Evolutionary conservation across 768 basidiomycete species (phyloP).

Genomic region (Boletus subcaerulescens): DNA sequence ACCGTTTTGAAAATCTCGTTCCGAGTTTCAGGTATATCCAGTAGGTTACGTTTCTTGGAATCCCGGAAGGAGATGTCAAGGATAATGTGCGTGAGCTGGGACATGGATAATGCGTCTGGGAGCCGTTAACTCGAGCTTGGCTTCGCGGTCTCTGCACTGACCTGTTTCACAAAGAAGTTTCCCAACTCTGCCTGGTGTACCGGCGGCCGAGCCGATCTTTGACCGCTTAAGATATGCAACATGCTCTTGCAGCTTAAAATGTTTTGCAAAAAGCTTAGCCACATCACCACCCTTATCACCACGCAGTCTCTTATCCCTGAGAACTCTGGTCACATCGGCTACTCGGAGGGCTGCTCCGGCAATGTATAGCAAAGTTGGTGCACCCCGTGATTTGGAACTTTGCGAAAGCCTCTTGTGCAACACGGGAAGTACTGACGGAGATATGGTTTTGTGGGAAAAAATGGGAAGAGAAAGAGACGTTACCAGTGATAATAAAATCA

Average conservation of each 20-base stretch:
- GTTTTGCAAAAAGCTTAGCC: slow-evolving; percentile 93
- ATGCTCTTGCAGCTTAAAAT: slow-evolving; percentile 89
- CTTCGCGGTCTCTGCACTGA: slow-evolving; percentile 28
- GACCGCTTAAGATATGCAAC: slow-evolving; percentile 78
- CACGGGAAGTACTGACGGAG: slow-evolving; percentile 54
- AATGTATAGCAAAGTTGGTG: slow-evolving; percentile 83
- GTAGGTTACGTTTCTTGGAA: slow-evolving; percentile 66
- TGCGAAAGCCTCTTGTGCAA: slow-evolving; percentile 72
- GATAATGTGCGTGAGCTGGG: slow-evolving; percentile 80
- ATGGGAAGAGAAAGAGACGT: slow-evolving; percentile 11
- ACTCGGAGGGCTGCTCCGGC: slow-evolving; percentile 89
- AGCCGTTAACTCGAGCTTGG: slow-evolving; percentile 6
- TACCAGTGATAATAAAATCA: slow-evolving; percentile 77
- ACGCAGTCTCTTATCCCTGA: slow-evolving; percentile 65
- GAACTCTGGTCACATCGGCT: slow-evolving; percentile 76
- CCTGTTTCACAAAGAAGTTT: slow-evolving; percentile 77
- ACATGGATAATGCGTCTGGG: slow-evolving; percentile 66
- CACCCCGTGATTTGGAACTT: slow-evolving; percentile 71
- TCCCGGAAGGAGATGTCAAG: slow-evolving; percentile 75
- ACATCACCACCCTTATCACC: slow-evolving; percentile 88
- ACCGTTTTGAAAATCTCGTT: slow-evolving; percentile 78
- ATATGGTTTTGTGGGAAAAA: not conserved
- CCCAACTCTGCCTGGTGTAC: slow-evolving; percentile 88
- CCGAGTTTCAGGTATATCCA: slow-evolving; percentile 83
- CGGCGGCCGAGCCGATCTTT: slow-evolving; percentile 85